phyloP scores from a whole-genome alignment of 1,284 basidiomycete genomes.

The Ustilago hordei region DNA sequence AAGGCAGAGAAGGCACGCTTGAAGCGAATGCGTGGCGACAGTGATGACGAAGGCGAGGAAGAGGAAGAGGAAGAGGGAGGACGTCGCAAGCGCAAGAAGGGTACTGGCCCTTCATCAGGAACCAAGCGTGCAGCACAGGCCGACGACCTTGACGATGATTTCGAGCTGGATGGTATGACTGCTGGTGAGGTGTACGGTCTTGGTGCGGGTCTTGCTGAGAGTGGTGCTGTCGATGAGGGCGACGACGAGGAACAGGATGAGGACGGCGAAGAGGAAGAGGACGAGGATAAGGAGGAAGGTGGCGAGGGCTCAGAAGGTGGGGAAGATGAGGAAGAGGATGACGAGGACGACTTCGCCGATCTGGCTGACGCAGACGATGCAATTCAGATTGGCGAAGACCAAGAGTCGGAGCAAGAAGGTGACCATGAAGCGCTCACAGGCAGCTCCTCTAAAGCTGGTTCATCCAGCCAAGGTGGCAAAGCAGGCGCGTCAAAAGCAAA shows the following conservation, averaged over 20 bases:
- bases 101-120: constrained; percentile 57
- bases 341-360: constrained; percentile 62
- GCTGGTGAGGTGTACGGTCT: constrained; percentile 62
- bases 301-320: constrained; percentile 27
- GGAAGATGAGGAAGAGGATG: constrained; percentile 71
- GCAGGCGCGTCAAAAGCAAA: constrained; percentile 10
- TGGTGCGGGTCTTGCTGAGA: constrained; percentile 59
- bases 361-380: constrained; percentile 59
- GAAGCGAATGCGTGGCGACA: constrained; percentile 87
- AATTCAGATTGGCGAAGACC: constrained; percentile 55
- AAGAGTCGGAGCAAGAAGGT: constrained; percentile 59
- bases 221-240: constrained; percentile 70
- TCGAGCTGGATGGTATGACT: constrained; percentile 70
- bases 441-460: constrained; percentile 10
- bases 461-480: constrained; percentile 20
- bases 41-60: constrained; percentile 72
- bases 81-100: constrained; percentile 56
- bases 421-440: constrained; percentile 45
- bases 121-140: constrained; percentile 73
- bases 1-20: constrained; percentile 84
- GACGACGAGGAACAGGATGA: constrained; percentile 57
- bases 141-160: constrained; percentile 95
- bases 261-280: constrained; percentile 46
- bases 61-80: constrained; percentile 47
- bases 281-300: constrained; percentile 19